Evolutionary conservation across 2,329 filamentous ascomycete genomes (phyloP), one percentile per base, ranked within the genome.

Genomic region (Plenodomus tracheiphilus): DNA sequence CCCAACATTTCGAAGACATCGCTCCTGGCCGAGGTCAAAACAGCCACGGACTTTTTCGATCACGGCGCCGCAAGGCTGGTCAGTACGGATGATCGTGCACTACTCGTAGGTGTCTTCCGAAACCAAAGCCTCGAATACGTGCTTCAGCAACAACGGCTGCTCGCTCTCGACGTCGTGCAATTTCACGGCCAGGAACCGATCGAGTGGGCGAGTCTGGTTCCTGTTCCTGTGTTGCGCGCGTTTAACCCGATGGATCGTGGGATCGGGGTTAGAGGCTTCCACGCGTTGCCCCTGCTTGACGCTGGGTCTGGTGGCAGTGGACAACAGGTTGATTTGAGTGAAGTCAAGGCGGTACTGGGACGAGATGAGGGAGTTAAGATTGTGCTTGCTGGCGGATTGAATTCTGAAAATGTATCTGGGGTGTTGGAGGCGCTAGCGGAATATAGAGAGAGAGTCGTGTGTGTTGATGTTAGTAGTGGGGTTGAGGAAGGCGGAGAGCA

Each of bases 391-490:
- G 94, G 94, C 11, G 95, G 94, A 0, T 70, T 99, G 46, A 85
- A 85, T 51, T 85, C 90, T 1, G 84, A 86, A 2, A 99, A 97
- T 65, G 88, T 99, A 4, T 77, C 77, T 1, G 77, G 83, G 4
- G 81, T 83, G 7, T 76, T 99, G 16, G 75, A 78, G 18, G 79
- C 81, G 13, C 75, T 93, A 15, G 87, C 85, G 0, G 77, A 81
- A 6, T 70, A 83, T 9, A 77, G 78, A 20, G 78, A 78, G 9
- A 83, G 86, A 51, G 83, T 97, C 11, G 77, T 91, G 28, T 92
- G 87, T 2, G 88, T 99, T 3, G 94, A 99, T 76, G 90, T 96
- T 17, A 96, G 91, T 72, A 96, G 90, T 65, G 95, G 95, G 0
- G 91, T 99, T 2, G 94, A 97, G 74, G 65, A 67, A 25, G 85